Evolutionary conservation across 306 rosid genomes (phyloP), one percentile per base, ranked within the genome.

Genomic region (Dalbergia oliveri): DNA sequence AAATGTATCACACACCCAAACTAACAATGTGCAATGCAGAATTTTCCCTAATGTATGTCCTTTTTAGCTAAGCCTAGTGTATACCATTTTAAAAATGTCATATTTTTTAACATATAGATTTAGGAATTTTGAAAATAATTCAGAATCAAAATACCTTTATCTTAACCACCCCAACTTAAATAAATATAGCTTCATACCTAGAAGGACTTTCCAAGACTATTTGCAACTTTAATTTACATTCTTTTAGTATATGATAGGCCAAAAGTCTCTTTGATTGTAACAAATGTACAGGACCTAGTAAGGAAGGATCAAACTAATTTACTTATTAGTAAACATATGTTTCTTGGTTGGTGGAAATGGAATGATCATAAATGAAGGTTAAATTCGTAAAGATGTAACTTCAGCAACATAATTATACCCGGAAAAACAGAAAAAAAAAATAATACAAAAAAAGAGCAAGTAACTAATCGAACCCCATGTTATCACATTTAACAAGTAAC

Each of bases 81-180:
- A 26, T 26, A 26, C 31, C 31, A 26, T 73, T 78, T 77, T 69
- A 19, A 73, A 62, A 13, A 10, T 37, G 39, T 65, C 0, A 56
- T 11, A 12, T 34, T 50, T 59, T 4, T 45, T 31, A 16, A 59
- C 37, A 37, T 4, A 37, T 37, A 6, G 6, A 37, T 37, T 37
- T 37, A 5, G 41, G 5, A 37, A 37, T 37, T 37, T 37, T 35
- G 8, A 37, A 1, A 5, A 37, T 37, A 81, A 14, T 35, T 60
- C 11, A 34, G n/a, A 58, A 33, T 34, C 53, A 57, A 37, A 4
- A 5, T 37, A 4, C 41, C 41, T 4, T 37, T 5, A 16, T 44
- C 39, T 60, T 31, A 21, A 18, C 35, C 16, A 47, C 56, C 7
- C 31, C 11, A 31, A 69, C 31, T 69, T 69, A 7, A 15, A 9